Base-by-base conservation (phyloP, 306 rosid genomes). In the Carpinus fangiana region DNA sequence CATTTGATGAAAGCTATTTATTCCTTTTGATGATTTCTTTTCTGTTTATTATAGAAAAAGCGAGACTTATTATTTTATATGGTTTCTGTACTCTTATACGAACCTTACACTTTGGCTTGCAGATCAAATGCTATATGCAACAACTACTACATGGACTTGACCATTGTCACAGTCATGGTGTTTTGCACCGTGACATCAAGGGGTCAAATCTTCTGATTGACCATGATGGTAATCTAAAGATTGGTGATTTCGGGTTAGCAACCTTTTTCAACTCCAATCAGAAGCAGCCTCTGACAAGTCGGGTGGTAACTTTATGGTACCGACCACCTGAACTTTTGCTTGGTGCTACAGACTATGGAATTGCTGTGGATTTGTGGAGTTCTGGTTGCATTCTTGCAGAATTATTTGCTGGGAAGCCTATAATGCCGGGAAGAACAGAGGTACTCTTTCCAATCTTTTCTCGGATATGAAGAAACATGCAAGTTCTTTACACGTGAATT, bases 381-480 rank as follows among this genome's bases (percentile, higher is more conserved):
- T 68, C 84, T 62, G 98, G 98, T 84, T 93, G 98, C 73, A 89
- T 93, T 88, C 92, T 93, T 71, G 96, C 98, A 73, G 97, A 93
- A 73, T 67, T 93, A 75, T 86, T 88, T 75, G 81, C 84, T n/a
- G 94, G 98, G 85, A 90, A 90, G 80, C 93, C 98, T 74, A 91
- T 93, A 68, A 87, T 91, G 94, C 90, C 96, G 0, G 98, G 98
- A 80, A 84, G 98, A 73, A 93, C 98, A 21, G 98, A 93, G 98
- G 98, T 93, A 86, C n/a, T 28, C 28, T 67, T 79, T 70, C 66
- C 26, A 81, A 53, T 50, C 46, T 73, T 62, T 45, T 78, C 18
- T 26, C 78, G 74, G 61, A 54, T 70, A n/a, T 70, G 7, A 21
- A 51, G 59, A 46, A 71, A 50, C 12, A 71, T 56, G 50, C 11